Evolutionary conservation across 1,284 basidiomycete genomes (phyloP).

Genomic region (Rhodotorula sp.): DNA sequence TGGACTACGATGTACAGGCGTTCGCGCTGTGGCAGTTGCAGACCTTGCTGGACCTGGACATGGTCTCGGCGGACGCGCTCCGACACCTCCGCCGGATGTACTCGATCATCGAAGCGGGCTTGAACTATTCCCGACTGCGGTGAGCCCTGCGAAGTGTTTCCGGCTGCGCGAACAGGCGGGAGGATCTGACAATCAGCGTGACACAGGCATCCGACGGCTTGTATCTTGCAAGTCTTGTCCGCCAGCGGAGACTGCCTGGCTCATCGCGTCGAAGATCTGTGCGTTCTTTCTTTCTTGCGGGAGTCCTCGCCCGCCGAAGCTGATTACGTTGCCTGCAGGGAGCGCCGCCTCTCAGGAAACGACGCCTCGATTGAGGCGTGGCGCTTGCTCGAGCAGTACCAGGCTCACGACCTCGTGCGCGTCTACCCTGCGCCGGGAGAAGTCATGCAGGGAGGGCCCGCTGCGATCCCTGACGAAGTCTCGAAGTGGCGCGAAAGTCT

Average conservation of each 20-base stretch:
- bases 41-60: neutral
- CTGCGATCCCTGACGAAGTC: no score
- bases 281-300: neutral
- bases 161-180: neutral
- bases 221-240: neutral
- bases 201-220: slow-evolving; percentile 7
- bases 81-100: slow-evolving; percentile 5
- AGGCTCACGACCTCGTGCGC: slow-evolving; percentile 6
- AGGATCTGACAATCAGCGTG: neutral
- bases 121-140: slow-evolving; percentile 20
- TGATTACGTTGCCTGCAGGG: neutral
- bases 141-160: neutral
- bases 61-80: neutral
- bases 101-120: neutral
- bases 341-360: neutral
- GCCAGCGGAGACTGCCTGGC: neutral
- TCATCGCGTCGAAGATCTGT: slow-evolving; percentile 11
- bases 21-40: slow-evolving; percentile 12
- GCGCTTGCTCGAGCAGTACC: slow-evolving; percentile 10
- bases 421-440: neutral
- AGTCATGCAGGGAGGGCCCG: no score
- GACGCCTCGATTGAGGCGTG: neutral
- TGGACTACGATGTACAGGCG: slow-evolving; percentile 10
- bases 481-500: no score
- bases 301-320: no score